Evolutionary conservation across 2,329 filamentous ascomycete genomes (phyloP).

Genomic region (Pseudomassariella vexata): DNA sequence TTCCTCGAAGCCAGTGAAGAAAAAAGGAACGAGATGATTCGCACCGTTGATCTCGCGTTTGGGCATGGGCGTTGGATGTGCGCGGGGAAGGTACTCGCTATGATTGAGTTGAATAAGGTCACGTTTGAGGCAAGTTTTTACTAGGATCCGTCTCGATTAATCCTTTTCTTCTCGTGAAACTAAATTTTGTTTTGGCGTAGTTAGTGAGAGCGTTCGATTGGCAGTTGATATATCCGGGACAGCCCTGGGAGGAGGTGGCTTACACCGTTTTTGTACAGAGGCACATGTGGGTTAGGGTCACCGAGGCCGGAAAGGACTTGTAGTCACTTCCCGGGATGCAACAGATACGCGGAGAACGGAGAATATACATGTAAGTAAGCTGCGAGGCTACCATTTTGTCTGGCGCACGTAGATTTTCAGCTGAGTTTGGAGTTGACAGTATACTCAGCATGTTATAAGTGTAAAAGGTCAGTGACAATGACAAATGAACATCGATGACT

Average conservation of each 20-base stretch:
- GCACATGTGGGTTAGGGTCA: conserved; percentile 15
- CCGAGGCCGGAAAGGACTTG: too few species aligned
- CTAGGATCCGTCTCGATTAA: background rate
- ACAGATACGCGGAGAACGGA: too few species aligned
- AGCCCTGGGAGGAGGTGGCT: conserved; percentile 11
- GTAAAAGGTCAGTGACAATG: too few species aligned
- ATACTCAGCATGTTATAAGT: too few species aligned
- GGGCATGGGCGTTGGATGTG: conserved; percentile 32
- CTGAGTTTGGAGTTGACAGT: too few species aligned
- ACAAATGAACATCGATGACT: too few species aligned
- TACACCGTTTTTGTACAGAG: conserved; percentile 13
- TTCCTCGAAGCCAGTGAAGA: conserved; percentile 21
- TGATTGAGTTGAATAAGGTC: conserved; percentile 36
- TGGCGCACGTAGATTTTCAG: too few species aligned
- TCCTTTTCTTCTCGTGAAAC: background rate
- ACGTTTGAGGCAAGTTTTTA: conserved; percentile 30
- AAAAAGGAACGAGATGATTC: conserved; percentile 22
- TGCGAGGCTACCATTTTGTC: too few species aligned
- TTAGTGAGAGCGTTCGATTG: conserved; percentile 17
- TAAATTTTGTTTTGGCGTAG: conserved; percentile 4
- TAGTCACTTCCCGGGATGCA: too few species aligned
- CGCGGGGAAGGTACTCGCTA: conserved; percentile 33
- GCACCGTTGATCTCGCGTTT: conserved; percentile 31
- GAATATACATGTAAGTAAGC: too few species aligned
- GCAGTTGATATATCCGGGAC: conserved; percentile 11